These are phyloP conservation scores for Aspergillus conjunctus DNA, from an alignment of 495 filamentous ascomycete genomes.

Conservation along the genomic window DNA sequence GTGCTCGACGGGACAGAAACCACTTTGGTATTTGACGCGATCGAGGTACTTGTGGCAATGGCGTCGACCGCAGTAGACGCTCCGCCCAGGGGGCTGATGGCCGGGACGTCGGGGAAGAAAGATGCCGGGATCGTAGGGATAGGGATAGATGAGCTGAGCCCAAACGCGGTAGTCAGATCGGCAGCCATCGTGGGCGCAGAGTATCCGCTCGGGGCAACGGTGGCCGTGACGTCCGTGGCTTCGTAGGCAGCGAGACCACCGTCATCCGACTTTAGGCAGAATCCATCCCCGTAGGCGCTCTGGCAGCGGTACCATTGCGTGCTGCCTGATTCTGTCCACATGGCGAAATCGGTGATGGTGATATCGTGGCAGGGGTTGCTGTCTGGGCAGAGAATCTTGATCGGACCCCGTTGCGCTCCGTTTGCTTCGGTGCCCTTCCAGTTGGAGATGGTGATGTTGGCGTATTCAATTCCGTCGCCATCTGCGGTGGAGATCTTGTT, in stretches of 20 bases:
- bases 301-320: constrained; percentile 49
- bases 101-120: constrained; percentile 54
- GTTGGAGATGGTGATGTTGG: constrained; percentile 54
- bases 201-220: constrained; percentile 46
- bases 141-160: constrained; percentile 48
- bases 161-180: constrained; percentile 48
- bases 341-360: constrained; percentile 54
- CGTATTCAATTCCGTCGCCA: constrained; percentile 53
- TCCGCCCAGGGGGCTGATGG: constrained; percentile 31
- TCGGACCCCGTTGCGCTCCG: constrained; percentile 51
- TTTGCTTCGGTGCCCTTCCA: constrained; percentile 59
- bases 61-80: background rate
- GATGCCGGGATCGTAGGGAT: constrained; percentile 57
- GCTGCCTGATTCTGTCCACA: constrained; percentile 59
- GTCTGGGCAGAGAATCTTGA: constrained; percentile 50
- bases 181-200: constrained; percentile 51
- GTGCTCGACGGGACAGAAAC: background rate
- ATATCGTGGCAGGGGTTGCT: constrained; percentile 55
- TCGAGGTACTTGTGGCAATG: background rate
- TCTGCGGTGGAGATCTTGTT: constrained; percentile 34
- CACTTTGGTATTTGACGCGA: background rate
- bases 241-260: constrained; percentile 31
- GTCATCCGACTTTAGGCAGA: constrained; percentile 36
- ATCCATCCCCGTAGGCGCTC: constrained; percentile 53
- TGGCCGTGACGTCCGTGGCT: constrained; percentile 39